phyloP scores from a whole-genome alignment of 2,329 filamentous ascomycete species.

The Delphinella strobiligena region DNA sequence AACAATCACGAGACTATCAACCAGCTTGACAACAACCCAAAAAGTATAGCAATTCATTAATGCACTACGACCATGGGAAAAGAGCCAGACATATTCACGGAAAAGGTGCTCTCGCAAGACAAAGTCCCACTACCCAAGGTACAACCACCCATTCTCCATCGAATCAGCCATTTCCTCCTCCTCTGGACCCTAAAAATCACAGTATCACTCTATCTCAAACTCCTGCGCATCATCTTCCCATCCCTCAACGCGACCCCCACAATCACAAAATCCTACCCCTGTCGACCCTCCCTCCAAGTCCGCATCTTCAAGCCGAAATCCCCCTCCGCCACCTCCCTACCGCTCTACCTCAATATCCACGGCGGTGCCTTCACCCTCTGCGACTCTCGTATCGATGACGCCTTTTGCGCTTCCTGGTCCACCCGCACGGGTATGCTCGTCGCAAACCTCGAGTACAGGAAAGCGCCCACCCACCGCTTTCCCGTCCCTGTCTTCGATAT shows the following conservation, averaged over 20 bases:
- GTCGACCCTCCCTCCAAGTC: not conserved
- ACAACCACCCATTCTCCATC: not conserved
- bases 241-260: slow-evolving; percentile 2
- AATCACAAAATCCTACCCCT: not conserved
- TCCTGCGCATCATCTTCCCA: slow-evolving; percentile 1
- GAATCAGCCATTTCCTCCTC: slow-evolving; percentile 1
- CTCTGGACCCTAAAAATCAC: slow-evolving; percentile 6
- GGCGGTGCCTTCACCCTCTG: slow-evolving; percentile 4
- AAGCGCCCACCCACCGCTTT: not conserved
- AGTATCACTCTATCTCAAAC: not conserved
- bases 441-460: slow-evolving; percentile 1
- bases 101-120: not conserved
- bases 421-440: not conserved
- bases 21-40: too few relatives aligned
- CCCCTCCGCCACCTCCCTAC: not conserved
- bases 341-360: slow-evolving; percentile 5
- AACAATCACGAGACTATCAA: too few relatives aligned
- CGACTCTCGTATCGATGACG: slow-evolving; percentile 1
- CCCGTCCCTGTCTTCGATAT: slow-evolving; percentile 1
- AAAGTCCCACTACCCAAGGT: not conserved
- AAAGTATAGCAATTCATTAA: too few relatives aligned
- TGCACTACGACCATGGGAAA: too few relatives aligned
- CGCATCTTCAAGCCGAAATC: not conserved
- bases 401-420: not conserved
- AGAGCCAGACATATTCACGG: too few relatives aligned